Evolutionary conservation across 257 asterid species (phyloP), one percentile per base, ranked within the genome.

Genomic region (Nicotiana paniculata): DNA sequence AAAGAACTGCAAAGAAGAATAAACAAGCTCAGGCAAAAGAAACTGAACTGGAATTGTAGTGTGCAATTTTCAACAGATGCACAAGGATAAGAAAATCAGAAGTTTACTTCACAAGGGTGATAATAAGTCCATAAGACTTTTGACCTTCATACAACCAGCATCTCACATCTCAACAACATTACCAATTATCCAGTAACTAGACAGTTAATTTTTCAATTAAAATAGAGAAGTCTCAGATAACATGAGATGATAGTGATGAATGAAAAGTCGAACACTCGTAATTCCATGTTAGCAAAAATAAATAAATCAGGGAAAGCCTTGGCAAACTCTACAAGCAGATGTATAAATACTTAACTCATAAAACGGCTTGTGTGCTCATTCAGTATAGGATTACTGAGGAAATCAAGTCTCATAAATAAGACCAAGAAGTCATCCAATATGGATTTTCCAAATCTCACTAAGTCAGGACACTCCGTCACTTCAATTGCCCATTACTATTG

Each of bases 1-100:
- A 83, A 93, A 83, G 84, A 95, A 86, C 97, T 93, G 97, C 95
- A 92, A 63, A 55, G 80, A 58, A 59, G 64, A 21, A 51, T 37
- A 46, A 69, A 83, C n/a, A 55, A 77, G 76, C 30, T 58, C 81
- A 37, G 12, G 7, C 0, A 6, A 24, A 32, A 32, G 59, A 33
- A 18, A 82, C 64, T 63, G 65, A 82, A 58, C 62, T 15, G 7
- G 16, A 48, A n/a, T 26, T 5, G 15, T 15, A 48, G 24, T 30
- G 8, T 26, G 43, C 62, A 74, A 74, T 48, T 26, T 26, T 15
- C 79, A 48, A 12, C 79, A 48, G 51, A 48, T 48, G 26, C 9
- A 48, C 16, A 43, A 4, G 5, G 18, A 70, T 54, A 43, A 64
- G 39, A 12, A 28, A 64, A 24, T 26, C 35, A 26, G 18, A 63